These are phyloP conservation scores for Salix suchowensis DNA, from an alignment of 345 rosid genomes.

Conservation along the genomic window DNA sequence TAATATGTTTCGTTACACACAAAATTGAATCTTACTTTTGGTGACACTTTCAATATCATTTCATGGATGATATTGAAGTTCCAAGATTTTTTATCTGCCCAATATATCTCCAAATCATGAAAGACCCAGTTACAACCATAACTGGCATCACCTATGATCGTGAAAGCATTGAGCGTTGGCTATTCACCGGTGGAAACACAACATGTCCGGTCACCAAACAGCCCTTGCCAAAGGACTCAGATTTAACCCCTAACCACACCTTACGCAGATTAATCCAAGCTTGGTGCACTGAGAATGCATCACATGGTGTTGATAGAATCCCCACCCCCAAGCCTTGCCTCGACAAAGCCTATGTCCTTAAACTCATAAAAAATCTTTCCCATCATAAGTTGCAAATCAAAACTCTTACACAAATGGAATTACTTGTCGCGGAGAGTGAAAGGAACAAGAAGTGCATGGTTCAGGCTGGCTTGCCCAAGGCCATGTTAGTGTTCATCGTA, in stretches of 20 bases:
- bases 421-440: conserved; percentile 43
- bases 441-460: conserved; percentile 46
- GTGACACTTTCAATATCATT: not conserved
- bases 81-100: conserved; percentile 75
- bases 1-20: not conserved
- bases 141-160: conserved; percentile 91
- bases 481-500: conserved; percentile 32
- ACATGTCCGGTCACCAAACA: conserved; percentile 68
- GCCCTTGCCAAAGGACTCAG: conserved; percentile 46
- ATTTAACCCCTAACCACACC: conserved; percentile 72
- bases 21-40: not conserved
- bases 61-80: conserved; percentile 50
- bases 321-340: conserved; percentile 55
- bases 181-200: conserved; percentile 22
- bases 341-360: conserved; percentile 27
- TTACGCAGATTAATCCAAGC: conserved; percentile 66
- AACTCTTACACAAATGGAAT: conserved; percentile 39
- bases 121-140: conserved; percentile 66
- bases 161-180: conserved; percentile 71
- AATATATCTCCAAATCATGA: conserved; percentile 80
- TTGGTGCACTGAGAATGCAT: conserved; percentile 58
- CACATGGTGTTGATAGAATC: conserved; percentile 41
- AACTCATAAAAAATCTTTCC: conserved; percentile 35
- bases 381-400: conserved; percentile 17
- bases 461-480: conserved; percentile 44